phyloP scores from a whole-genome alignment of 2,329 filamentous ascomycete species.

The Cercospora zeina region DNA sequence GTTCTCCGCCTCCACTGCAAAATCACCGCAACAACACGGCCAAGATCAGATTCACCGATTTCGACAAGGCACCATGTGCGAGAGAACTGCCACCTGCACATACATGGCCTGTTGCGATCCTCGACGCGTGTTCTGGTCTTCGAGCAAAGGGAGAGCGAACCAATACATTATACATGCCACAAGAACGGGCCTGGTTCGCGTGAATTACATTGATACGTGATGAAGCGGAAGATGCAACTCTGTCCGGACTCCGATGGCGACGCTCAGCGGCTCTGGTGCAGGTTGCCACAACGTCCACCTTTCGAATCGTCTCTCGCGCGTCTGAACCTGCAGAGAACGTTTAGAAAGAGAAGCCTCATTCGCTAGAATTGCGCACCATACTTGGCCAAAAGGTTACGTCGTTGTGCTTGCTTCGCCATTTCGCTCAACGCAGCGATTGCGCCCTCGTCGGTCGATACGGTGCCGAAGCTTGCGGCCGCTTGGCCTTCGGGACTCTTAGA shows the following conservation, averaged over 20 bases:
- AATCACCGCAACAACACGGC: too few species aligned
- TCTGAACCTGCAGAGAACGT: neutral
- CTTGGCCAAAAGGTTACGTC: neutral
- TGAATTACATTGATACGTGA: neutral
- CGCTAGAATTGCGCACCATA: neutral
- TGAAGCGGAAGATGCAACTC: neutral
- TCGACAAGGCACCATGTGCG: too few species aligned
- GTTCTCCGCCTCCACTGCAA: too few species aligned
- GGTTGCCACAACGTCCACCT: neutral
- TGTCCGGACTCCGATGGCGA: neutral
- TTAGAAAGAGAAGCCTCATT: neutral
- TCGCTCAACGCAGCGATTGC: neutral
- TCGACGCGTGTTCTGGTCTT: neutral
- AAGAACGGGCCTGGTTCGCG: neutral
- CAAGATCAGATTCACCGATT: too few species aligned
- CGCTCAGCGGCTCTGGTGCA: neutral
- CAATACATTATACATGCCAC: neutral
- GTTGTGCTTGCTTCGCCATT: neutral
- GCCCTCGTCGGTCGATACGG: neutral
- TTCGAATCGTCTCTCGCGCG: neutral
- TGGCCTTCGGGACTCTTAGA: neutral
- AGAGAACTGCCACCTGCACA: too few species aligned
- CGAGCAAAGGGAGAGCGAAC: neutral
- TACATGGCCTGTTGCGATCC: too few species aligned
- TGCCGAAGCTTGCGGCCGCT: neutral